Percentiles rank a stretch among this genome's conserved stretches.
phyloP scores from a whole-genome alignment of 768 basidiomycete species.

The Suillus variegatus region DNA sequence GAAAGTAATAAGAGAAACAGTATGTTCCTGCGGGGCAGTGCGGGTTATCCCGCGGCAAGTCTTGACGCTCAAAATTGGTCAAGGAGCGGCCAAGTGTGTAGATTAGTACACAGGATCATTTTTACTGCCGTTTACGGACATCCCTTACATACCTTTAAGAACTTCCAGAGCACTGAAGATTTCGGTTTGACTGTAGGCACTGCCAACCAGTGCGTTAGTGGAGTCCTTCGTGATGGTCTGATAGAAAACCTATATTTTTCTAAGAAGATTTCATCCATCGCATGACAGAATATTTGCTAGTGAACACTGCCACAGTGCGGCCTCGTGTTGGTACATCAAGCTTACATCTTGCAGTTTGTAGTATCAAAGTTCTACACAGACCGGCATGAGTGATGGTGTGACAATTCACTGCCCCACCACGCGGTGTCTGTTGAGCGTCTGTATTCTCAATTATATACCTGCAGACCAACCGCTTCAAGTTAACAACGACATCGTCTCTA shows the following conservation, averaged over 20 bases:
- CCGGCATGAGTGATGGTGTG: background rate
- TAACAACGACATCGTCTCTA: background rate
- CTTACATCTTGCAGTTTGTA: too few species aligned
- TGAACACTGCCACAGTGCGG: too few species aligned
- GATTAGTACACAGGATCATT: background rate
- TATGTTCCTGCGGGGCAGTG: background rate
- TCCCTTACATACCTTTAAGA: background rate
- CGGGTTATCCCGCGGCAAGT: background rate
- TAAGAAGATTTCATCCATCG: background rate
- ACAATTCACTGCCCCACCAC: background rate
- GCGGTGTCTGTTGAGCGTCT: background rate
- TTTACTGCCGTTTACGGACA: background rate
- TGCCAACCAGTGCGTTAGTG: background rate
- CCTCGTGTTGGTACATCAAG: too few species aligned
- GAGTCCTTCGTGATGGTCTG: background rate
- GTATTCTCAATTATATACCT: background rate
- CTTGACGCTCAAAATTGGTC: background rate
- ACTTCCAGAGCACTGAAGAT: background rate
- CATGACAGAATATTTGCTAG: background rate
- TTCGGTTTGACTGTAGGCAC: background rate
- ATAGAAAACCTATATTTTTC: background rate
- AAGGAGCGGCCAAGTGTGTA: background rate
- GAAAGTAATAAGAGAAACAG: background rate
- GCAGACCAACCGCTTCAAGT: background rate
- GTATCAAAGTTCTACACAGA: too few species aligned